A percentile compares a stretch with the other conserved stretches of the same genome.
phyloP scores from a whole-genome alignment of 1,139 yeast genomes.

The Lodderomyces theae region DNA sequence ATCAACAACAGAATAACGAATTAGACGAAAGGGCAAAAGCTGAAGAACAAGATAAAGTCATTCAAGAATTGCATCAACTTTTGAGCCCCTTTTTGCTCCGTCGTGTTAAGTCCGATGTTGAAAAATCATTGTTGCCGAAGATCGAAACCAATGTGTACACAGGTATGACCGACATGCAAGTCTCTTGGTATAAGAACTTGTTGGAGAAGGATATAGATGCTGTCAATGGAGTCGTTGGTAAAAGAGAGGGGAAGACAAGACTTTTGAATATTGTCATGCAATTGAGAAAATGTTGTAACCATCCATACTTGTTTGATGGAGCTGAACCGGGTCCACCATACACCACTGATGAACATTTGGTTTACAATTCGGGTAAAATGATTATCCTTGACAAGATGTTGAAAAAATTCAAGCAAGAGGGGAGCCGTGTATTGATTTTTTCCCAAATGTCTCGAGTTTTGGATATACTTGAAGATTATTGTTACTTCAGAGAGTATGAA shows the following conservation, averaged over 20 bases:
- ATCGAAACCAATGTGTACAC: slow-evolving; percentile 86
- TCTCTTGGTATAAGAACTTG: slow-evolving; percentile 83
- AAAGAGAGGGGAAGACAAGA: slow-evolving; percentile 87
- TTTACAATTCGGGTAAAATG: slow-evolving; percentile 87
- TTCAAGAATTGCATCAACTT: slow-evolving; percentile 81
- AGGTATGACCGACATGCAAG: slow-evolving; percentile 95
- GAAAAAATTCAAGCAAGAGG: slow-evolving; percentile 67
- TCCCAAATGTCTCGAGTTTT: slow-evolving; percentile 93
- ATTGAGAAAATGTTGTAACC: slow-evolving; percentile 92
- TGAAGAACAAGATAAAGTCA: slow-evolving; percentile 69
- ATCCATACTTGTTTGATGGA: slow-evolving; percentile 94
- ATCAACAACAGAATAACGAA: slow-evolving; percentile 24
- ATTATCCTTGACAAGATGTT: slow-evolving; percentile 80
- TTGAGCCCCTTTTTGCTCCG: slow-evolving; percentile 84
- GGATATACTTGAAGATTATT: slow-evolving; percentile 91
- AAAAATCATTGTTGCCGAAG: slow-evolving; percentile 84
- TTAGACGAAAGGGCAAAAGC: slow-evolving; percentile 33
- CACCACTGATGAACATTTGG: slow-evolving; percentile 92
- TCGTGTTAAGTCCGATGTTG: slow-evolving; percentile 90
- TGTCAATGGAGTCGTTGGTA: slow-evolving; percentile 87
- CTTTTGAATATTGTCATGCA: slow-evolving; percentile 94
- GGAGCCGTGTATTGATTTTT: slow-evolving; percentile 87
- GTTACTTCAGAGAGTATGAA: slow-evolving; percentile 75
- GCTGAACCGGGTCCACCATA: slow-evolving; percentile 99
- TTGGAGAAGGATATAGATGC: slow-evolving; percentile 95